Evolutionary conservation across 192 early-diverging fungal genomes (phyloP).

Genomic region (Gigaspora rosea): DNA sequence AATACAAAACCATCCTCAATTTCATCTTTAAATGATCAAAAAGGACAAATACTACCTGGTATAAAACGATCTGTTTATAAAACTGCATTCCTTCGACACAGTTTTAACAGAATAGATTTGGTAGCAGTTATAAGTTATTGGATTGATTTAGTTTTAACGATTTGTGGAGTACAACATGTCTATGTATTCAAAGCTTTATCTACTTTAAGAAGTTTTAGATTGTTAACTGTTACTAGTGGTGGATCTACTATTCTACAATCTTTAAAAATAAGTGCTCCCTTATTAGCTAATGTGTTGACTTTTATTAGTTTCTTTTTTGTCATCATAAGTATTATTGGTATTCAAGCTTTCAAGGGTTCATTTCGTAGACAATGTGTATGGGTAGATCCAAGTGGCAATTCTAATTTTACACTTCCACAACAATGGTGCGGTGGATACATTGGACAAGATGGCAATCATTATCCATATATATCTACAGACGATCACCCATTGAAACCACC

Average conservation of each 20-base stretch:
- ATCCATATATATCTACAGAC: not conserved
- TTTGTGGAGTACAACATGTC: slow-evolving; percentile 42
- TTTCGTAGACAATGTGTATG: slow-evolving; percentile 54
- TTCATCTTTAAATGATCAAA: slow-evolving; percentile 1
- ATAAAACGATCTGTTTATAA: slow-evolving; percentile 27
- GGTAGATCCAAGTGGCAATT: slow-evolving; percentile 30
- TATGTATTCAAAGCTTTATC: slow-evolving; percentile 56
- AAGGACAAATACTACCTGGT: not conserved
- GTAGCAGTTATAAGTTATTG: slow-evolving; percentile 56
- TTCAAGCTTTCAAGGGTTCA: slow-evolving; percentile 64
- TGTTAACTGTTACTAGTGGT: slow-evolving; percentile 59
- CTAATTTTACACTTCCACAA: slow-evolving; percentile 1
- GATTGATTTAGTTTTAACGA: slow-evolving; percentile 52
- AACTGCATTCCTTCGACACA: slow-evolving; percentile 57
- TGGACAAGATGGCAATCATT: slow-evolving; percentile 2
- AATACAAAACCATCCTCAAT: slow-evolving; percentile 1
- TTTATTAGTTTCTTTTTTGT: slow-evolving; percentile 65
- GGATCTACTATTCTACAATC: slow-evolving; percentile 56
- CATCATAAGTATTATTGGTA: slow-evolving; percentile 62
- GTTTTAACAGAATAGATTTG: slow-evolving; percentile 64
- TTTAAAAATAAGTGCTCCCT: slow-evolving; percentile 58
- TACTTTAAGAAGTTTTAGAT: slow-evolving; percentile 51
- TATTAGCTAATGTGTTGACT: slow-evolving; percentile 55
- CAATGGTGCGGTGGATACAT: slow-evolving; percentile 42
- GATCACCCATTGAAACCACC: not conserved